Conservation (phyloP, 257 asterid genomes). For the Solanum raphanifolium region DNA sequence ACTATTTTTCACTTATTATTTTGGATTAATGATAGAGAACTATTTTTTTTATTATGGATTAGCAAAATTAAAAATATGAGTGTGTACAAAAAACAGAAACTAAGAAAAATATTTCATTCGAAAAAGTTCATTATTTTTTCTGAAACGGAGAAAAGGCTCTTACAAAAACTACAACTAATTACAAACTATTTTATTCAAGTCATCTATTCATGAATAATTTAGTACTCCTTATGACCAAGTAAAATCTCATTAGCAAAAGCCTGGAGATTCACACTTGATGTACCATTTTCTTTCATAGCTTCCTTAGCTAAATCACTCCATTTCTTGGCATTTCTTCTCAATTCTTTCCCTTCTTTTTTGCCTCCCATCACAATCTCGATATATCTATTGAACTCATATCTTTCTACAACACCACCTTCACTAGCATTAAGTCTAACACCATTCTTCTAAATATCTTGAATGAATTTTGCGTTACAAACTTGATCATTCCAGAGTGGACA, state of each 20-base stretch:
- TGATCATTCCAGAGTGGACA: constrained; percentile 47
- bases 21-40: background rate
- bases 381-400: constrained; percentile 26
- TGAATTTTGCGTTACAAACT: constrained; percentile 31
- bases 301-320: too few relatives aligned
- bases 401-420: constrained; percentile 4
- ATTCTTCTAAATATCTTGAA: constrained; percentile 2
- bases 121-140: too few relatives aligned
- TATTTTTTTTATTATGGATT: too few relatives aligned
- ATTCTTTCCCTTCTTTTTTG: background rate
- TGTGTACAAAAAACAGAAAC: too few relatives aligned
- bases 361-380: constrained; percentile 16
- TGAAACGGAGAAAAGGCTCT: too few relatives aligned
- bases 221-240: background rate
- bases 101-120: too few relatives aligned
- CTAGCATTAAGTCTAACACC: constrained; percentile 13
- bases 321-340: too few relatives aligned
- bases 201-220: too few relatives aligned
- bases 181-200: background rate
- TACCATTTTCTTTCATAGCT: too few relatives aligned
- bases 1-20: background rate
- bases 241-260: too few relatives aligned
- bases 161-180: too few relatives aligned
- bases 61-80: background rate
- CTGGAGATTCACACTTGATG: too few relatives aligned